A percentile compares a stretch with the other conserved stretches of the same genome.
phyloP scores from a whole-genome alignment of 192 early-diverging fungal species.

The Oehlia diaphana region DNA sequence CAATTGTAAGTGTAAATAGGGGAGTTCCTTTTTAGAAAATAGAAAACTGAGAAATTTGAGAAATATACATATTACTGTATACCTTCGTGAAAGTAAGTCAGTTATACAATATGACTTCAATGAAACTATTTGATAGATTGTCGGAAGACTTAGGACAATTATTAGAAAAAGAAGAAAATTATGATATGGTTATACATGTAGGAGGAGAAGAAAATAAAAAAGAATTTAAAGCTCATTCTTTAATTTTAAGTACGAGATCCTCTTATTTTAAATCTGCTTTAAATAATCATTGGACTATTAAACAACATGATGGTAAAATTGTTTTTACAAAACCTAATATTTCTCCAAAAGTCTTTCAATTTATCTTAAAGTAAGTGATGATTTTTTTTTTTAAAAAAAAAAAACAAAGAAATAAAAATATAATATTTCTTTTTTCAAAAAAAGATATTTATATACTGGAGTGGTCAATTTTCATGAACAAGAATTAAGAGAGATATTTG shows the following conservation, averaged over 20 bases:
- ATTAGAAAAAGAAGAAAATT: neutral
- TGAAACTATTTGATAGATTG: neutral
- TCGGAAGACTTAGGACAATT: neutral
- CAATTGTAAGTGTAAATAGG: too few relatives aligned
- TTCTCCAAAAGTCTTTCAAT: conserved; percentile 3
- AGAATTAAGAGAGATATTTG: neutral
- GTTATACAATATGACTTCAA: neutral
- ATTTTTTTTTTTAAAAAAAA: too few relatives aligned
- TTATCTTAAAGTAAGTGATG: conserved; percentile 11
- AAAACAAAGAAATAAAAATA: too few relatives aligned
- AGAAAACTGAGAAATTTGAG: too few relatives aligned
- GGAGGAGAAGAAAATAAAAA: conserved; percentile 1
- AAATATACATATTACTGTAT: too few relatives aligned
- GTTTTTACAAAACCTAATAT: conserved; percentile 20
- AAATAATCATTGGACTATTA: neutral
- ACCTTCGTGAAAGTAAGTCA: too few relatives aligned
- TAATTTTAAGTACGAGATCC: neutral
- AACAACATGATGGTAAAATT: conserved; percentile 4
- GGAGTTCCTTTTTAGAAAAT: too few relatives aligned
- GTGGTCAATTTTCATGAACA: neutral
- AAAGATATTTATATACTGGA: conserved; percentile 16
- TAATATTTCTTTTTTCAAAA: neutral
- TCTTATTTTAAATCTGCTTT: conserved; percentile 6
- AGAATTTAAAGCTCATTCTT: conserved; percentile 15
- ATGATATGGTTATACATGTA: conserved; percentile 19